Evolutionary conservation across 257 asterid genomes (phyloP), one percentile per base, ranked within the genome.

Genomic region (Vinca minor): DNA sequence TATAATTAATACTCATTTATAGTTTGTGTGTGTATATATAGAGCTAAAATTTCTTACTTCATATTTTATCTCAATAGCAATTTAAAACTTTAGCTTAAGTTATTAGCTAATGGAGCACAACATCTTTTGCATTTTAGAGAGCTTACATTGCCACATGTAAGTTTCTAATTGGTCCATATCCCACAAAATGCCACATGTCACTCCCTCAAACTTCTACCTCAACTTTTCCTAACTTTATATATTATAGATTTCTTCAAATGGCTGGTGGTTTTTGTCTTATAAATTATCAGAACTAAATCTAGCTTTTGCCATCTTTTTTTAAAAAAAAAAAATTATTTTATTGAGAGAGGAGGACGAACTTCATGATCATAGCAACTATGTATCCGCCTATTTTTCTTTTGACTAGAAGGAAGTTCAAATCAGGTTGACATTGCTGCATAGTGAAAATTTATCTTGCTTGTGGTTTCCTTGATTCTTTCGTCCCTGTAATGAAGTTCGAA

Each of bases 401-500:
- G 20, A 14, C 17, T 44, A 14, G 21, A 14, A 12, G 21, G 49
- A 17, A 44, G 21, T 44, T 44, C 21, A 15, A 44, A 44, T 13
- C 49, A 44, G 20, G 18, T 17, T 44, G 49, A 44, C 20, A 14
- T 3, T 44, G 49, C 17, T 15, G 49, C 7, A 3, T 17, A 8
- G 20, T 44, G 48, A 44, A 44, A 44, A 12, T 44, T 44, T 44
- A n/a, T 44, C 8, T 1, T 12, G 18, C 47, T 13, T 15, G 20
- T 44, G 49, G 49, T 44, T 42, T 44, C 49, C 17, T n/a, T 13
- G 18, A 42, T 44, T 44, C 97, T 79, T 83, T 80, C 62, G 97
- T 89, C 63, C 97, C 95, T 14, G 94, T 87, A 65, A 89, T 89
- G 97, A 76, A 48, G 74, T 89, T 89, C 89, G 85, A 84, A 84